A percentile compares a stretch with the other conserved stretches of the same genome.
Conservation (phyloP, 2,329 filamentous ascomycete species). For the Diplodia corticola region DNA sequence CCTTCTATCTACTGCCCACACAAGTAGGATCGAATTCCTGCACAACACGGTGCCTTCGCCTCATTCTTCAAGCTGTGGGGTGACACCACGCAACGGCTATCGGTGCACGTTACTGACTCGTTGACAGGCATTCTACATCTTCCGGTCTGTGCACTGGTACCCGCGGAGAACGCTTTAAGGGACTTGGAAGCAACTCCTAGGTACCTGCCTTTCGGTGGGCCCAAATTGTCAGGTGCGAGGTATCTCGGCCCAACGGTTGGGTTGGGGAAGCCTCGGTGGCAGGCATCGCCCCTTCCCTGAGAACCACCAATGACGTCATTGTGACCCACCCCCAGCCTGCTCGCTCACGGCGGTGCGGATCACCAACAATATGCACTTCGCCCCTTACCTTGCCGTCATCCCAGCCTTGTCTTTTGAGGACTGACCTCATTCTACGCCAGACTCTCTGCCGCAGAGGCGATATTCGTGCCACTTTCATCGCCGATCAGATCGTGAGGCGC, state of each 20-base stretch:
- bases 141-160: not conserved
- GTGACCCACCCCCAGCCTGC: not conserved
- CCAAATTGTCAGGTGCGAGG: not conserved
- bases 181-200: not conserved
- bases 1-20: too few species aligned
- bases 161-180: not conserved
- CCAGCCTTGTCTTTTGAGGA: not conserved
- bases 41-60: too few species aligned
- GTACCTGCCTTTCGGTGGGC: not conserved
- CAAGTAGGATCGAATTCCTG: too few species aligned
- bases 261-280: not conserved
- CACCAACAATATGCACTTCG: not conserved
- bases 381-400: not conserved
- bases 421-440: not conserved
- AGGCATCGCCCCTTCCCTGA: not conserved
- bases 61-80: not conserved
- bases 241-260: not conserved
- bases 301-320: not conserved
- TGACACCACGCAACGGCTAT: not conserved
- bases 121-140: not conserved
- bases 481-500: not conserved
- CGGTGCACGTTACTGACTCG: not conserved
- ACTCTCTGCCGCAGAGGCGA: too few species aligned
- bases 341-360: not conserved
- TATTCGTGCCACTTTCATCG: not conserved